phyloP scores from a whole-genome alignment of 2,329 filamentous ascomycete species.

The Fusarium sulawesiense region DNA sequence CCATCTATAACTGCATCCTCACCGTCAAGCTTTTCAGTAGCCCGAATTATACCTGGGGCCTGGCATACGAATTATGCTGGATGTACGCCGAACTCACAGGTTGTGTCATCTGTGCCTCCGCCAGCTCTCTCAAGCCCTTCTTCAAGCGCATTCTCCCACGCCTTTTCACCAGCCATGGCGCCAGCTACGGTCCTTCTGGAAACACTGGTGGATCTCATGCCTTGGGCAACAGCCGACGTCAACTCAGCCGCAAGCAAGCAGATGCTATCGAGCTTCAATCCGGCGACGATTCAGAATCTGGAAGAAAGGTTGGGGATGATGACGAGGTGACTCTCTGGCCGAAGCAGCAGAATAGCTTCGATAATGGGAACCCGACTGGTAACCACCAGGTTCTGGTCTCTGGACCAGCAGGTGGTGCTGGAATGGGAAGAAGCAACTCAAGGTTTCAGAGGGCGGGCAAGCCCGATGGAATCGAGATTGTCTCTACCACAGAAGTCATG shows the following conservation, averaged over 20 bases:
- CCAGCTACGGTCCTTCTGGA: constrained; percentile 16
- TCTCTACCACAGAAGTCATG: constrained; percentile 29
- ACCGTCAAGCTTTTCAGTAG: constrained; percentile 37
- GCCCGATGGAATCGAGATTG: constrained; percentile 25
- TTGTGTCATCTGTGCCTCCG: constrained; percentile 41
- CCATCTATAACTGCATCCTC: constrained; percentile 40
- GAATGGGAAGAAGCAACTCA: background rate
- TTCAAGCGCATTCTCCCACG: constrained; percentile 34
- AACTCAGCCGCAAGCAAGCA: constrained; percentile 34
- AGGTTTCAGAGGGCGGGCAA: background rate
- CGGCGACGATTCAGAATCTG: constrained; percentile 35
- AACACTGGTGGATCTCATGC: constrained; percentile 18
- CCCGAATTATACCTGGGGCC: constrained; percentile 39
- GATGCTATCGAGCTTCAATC: constrained; percentile 42
- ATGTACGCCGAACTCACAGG: constrained; percentile 44
- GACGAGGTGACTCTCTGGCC: constrained; percentile 38
- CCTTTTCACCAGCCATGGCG: constrained; percentile 18
- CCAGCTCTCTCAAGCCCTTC: constrained; percentile 39
- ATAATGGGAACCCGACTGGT: background rate
- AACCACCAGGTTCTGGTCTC: constrained; percentile 24
- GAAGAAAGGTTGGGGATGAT: constrained; percentile 26
- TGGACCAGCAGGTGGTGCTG: background rate
- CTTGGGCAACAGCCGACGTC: constrained; percentile 22
- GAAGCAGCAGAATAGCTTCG: constrained; percentile 4
- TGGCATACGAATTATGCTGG: constrained; percentile 41